Evolutionary conservation across 495 filamentous ascomycete genomes (phyloP).

Genomic region (Talaromyces proteolyticus): DNA sequence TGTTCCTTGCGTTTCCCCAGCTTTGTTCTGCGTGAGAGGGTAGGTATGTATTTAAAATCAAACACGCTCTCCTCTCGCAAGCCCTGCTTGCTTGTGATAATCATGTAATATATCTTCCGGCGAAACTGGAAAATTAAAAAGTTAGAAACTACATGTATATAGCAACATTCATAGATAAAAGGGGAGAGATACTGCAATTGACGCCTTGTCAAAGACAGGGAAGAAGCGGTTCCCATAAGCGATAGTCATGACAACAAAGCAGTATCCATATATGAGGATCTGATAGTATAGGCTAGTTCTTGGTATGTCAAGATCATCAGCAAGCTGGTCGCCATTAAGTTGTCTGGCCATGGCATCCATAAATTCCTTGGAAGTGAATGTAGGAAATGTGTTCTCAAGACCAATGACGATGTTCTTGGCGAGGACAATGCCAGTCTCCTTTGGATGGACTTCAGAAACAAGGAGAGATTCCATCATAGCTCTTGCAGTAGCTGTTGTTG

Average conservation of each 20-base stretch:
- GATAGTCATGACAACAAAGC: conserved; percentile 65
- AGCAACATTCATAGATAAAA: conserved; percentile 46
- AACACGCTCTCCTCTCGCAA: conserved; percentile 52
- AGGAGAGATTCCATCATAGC: conserved; percentile 61
- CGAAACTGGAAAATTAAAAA: too few relatives aligned
- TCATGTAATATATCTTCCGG: too few relatives aligned
- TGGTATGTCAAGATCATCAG: conserved; percentile 56
- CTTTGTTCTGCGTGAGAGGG: too few relatives aligned
- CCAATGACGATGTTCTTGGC: conserved; percentile 70
- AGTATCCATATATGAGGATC: conserved; percentile 60
- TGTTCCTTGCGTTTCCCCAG: too few relatives aligned
- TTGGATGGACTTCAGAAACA: conserved; percentile 58
- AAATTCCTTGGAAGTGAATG: conserved; percentile 55
- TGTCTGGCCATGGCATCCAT: conserved; percentile 61
- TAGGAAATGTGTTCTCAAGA: conserved; percentile 56
- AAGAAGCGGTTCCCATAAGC: too few relatives aligned
- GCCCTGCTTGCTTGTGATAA: too few relatives aligned
- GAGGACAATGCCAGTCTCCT: conserved; percentile 50
- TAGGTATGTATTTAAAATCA: conserved; percentile 65
- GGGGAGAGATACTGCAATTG: conserved; percentile 49
- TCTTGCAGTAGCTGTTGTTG: conserved; percentile 45
- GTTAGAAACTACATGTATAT: too few relatives aligned
- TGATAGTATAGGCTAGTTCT: conserved; percentile 43
- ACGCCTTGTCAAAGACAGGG: conserved; percentile 49
- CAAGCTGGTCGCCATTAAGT: conserved; percentile 60